phyloP scores from a whole-genome alignment of 345 rosid species.

The Euphorbia peplus region DNA sequence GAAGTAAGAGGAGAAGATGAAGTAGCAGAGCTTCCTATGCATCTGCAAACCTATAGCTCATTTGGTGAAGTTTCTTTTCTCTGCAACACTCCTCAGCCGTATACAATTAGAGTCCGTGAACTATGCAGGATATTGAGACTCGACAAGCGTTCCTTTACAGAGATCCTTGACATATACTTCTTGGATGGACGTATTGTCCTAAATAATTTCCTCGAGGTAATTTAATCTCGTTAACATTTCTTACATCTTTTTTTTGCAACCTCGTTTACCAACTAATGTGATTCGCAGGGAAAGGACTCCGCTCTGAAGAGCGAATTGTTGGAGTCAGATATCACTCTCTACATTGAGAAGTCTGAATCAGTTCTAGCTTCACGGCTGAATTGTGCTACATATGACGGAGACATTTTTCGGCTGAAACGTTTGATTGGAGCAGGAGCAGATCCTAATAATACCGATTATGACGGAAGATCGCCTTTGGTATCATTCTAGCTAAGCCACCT shows the following conservation, averaged over 20 bases:
- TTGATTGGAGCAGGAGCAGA: slow-evolving; percentile 65
- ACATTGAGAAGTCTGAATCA: slow-evolving; percentile 66
- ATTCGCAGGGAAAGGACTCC: slow-evolving; percentile 59
- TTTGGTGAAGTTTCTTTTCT: slow-evolving; percentile 74
- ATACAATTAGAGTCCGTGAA: slow-evolving; percentile 51
- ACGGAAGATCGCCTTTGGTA: slow-evolving; percentile 88
- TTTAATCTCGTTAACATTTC: neutral
- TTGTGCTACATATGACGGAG: slow-evolving; percentile 64
- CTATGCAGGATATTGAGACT: slow-evolving; percentile 61
- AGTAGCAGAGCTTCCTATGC: slow-evolving; percentile 22
- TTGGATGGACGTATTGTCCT: slow-evolving; percentile 69
- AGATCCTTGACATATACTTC: slow-evolving; percentile 61
- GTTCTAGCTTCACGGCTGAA: slow-evolving; percentile 65
- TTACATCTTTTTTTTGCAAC: neutral
- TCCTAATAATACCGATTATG: slow-evolving; percentile 67
- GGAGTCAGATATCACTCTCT: slow-evolving; percentile 61
- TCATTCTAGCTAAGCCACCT: slow-evolving; percentile 12
- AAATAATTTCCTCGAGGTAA: slow-evolving; percentile 67
- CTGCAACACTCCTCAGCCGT: slow-evolving; percentile 65
- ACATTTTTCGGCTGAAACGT: slow-evolving; percentile 55
- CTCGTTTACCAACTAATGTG: slow-evolving; percentile 5
- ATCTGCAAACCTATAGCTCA: slow-evolving; percentile 37
- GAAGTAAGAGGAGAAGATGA: slow-evolving; percentile 45
- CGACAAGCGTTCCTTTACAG: slow-evolving; percentile 64
- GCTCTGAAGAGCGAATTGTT: slow-evolving; percentile 44